Evolutionary conservation across 306 rosid genomes (phyloP).

Genomic region (Rosa multiflora): DNA sequence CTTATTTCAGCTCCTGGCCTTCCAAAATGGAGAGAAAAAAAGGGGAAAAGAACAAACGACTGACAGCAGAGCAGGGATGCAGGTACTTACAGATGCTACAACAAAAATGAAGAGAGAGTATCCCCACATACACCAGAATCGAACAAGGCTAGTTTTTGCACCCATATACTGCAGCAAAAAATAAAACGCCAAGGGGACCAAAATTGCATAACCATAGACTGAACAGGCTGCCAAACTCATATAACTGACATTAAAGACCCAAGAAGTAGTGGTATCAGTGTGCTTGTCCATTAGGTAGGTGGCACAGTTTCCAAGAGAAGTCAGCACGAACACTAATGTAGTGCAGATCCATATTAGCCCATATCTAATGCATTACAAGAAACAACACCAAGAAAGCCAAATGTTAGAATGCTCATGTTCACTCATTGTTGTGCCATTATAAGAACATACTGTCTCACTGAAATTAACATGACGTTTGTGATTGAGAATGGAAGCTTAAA

Average conservation of each 20-base stretch:
- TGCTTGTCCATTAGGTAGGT: slow-evolving; percentile 80
- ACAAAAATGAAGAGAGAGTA: slow-evolving; percentile 89
- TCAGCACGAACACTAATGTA: slow-evolving; percentile 83
- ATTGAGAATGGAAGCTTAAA: slow-evolving; percentile 10
- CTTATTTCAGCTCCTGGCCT: not conserved
- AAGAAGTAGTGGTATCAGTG: slow-evolving; percentile 45
- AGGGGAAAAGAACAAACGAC: not conserved
- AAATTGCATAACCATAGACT: slow-evolving; percentile 76
- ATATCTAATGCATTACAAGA: slow-evolving; percentile 32
- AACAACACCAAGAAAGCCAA: slow-evolving; percentile 19
- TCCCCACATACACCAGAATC: slow-evolving; percentile 99
- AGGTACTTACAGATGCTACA: slow-evolving; percentile 73
- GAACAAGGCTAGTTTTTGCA: slow-evolving; percentile 66
- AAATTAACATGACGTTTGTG: not conserved
- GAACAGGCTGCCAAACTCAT: slow-evolving; percentile 73
- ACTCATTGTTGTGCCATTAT: slow-evolving; percentile 17
- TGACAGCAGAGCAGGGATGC: slow-evolving; percentile 17
- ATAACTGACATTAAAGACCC: slow-evolving; percentile 88
- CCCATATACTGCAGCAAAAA: slow-evolving; percentile 87
- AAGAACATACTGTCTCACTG: not conserved
- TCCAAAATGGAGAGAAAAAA: not conserved
- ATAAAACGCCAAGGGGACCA: slow-evolving; percentile 84
- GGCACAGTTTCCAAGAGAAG: slow-evolving; percentile 89
- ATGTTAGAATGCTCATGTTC: slow-evolving; percentile 19
- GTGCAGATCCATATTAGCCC: slow-evolving; percentile 96